Evolutionary conservation across 2,329 filamentous ascomycete species (phyloP).

Genomic region (Nakataea oryzae): DNA sequence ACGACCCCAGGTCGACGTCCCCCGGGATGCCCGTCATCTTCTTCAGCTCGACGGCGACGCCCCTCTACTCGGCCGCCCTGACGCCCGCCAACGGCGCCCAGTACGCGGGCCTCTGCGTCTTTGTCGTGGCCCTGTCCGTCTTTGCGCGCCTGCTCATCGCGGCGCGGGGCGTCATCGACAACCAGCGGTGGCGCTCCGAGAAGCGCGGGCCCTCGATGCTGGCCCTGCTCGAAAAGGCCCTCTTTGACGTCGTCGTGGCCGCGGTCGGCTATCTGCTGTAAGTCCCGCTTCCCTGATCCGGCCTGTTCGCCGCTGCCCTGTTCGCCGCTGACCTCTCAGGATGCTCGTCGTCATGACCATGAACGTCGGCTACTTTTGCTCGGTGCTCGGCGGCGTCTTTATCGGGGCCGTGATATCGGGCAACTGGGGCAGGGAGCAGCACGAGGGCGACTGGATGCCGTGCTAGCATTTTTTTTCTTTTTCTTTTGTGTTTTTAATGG

Average conservation of each 20-base stretch:
- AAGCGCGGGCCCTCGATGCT: neutral
- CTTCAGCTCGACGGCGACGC: conserved; percentile 44
- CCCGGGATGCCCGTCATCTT: conserved; percentile 21
- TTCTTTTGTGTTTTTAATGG: no score
- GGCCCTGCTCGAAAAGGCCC: conserved; percentile 4
- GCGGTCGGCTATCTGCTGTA: conserved; percentile 61
- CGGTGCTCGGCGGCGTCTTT: conserved; percentile 63
- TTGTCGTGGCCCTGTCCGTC: conserved; percentile 54
- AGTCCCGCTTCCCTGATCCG: conserved; percentile 25
- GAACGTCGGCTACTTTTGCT: conserved; percentile 78
- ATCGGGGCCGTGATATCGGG: conserved; percentile 28
- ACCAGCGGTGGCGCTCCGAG: conserved; percentile 35
- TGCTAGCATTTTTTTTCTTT: no score
- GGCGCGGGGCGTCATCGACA: conserved; percentile 38
- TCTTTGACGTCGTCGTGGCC: conserved; percentile 47
- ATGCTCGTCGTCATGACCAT: conserved; percentile 77
- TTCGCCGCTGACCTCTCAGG: conserved; percentile 24
- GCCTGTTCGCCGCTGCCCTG: neutral
- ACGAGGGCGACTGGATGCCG: conserved; percentile 1
- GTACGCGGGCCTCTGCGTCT: conserved; percentile 63
- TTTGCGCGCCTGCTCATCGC: conserved; percentile 48
- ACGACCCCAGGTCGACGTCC: neutral
- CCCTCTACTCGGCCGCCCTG: conserved; percentile 54
- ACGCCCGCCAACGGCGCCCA: conserved; percentile 44
- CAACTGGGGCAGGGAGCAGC: neutral